These are phyloP conservation scores for Trichoderma asperellum DNA, from an alignment of 2,329 filamentous ascomycete genomes.

Conservation along the genomic window DNA sequence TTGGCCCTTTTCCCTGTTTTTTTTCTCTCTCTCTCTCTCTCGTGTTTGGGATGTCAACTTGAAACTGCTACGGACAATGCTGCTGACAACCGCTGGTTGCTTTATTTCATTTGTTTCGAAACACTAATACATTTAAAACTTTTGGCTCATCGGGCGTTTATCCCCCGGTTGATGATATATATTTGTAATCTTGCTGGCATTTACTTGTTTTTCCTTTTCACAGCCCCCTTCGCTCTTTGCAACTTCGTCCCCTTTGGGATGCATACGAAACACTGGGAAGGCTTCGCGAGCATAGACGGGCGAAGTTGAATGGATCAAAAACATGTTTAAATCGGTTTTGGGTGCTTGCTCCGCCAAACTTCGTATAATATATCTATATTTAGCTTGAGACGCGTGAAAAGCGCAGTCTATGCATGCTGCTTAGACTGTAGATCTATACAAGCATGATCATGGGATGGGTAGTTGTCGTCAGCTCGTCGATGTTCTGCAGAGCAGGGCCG, in stretches of 20 bases:
- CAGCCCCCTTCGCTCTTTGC: not conserved
- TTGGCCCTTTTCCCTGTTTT: too few relatives aligned
- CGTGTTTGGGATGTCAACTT: not conserved
- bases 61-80: conserved; percentile 11
- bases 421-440: not conserved
- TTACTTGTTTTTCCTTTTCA: too few relatives aligned
- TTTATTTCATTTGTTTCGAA: not conserved
- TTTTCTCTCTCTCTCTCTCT: too few relatives aligned
- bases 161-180: too few relatives aligned
- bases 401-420: not conserved
- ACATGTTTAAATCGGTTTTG: conserved; percentile 1
- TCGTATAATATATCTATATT: conserved; percentile 15
- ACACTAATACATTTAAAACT: not conserved
- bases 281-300: not conserved
- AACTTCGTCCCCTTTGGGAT: not conserved
- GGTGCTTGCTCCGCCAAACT: conserved; percentile 13
- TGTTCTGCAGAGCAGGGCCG: conserved; percentile 5
- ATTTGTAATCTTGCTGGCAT: too few relatives aligned
- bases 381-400: not conserved
- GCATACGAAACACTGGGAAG: not conserved
- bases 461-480: conserved; percentile 12
- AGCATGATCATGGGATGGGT: not conserved
- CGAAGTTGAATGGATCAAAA: not conserved
- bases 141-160: not conserved
- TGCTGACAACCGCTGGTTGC: not conserved